Base-by-base conservation (phyloP, 805 yeast genomes). In the Saccharomycodes ludwigii region DNA sequence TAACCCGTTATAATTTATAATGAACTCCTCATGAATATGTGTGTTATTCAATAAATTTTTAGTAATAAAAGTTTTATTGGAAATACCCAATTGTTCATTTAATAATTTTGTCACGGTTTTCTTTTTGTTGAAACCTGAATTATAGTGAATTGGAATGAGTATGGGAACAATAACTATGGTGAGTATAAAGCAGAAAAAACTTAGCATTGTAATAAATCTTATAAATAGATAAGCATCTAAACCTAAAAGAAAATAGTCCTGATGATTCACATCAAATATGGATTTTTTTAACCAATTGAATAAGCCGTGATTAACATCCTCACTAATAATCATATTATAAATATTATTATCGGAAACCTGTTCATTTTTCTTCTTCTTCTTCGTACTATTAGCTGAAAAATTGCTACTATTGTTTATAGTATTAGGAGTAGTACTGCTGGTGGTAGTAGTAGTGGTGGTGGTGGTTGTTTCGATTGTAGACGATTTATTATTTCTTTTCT, bases 141-240 rank as follows among this genome's bases (percentile, higher is more conserved):
- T 24, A 33, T 46, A 56, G 49, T 83, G 83, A 1, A 82, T 57
- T 0, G 91, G 86, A 2, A 80, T 42, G 20, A 84, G 54, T 0
- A 78, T 54, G 0, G 82, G 68, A 18, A 79, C 53, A 33, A 73
- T 69, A 8, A 77, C 36, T 0, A 67, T 31, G 0, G 82, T 75
- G 15, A 77, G 49, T 0, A 65, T 61, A 2, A 58, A 42, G 44
- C 76, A 77, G 28, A 76, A 59, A 2, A 66, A 38, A 20, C 71
- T 45, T 8, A 79, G 44, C 4, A 76, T 54, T 30, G 59, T 50
- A 28, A 83, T 45, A 42, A 68, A 82, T 30, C 94, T 52, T 3
- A 82, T 43, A 40, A 81, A 76, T 45, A 77, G 75, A 48, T 77
- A 82, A 0, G 85, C 73, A 50, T 84, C 95, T 6, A 81, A 48